These are phyloP conservation scores for Nannochloris sp. DNA, from an alignment of 139 green algal genomes.

Conservation along the genomic window DNA sequence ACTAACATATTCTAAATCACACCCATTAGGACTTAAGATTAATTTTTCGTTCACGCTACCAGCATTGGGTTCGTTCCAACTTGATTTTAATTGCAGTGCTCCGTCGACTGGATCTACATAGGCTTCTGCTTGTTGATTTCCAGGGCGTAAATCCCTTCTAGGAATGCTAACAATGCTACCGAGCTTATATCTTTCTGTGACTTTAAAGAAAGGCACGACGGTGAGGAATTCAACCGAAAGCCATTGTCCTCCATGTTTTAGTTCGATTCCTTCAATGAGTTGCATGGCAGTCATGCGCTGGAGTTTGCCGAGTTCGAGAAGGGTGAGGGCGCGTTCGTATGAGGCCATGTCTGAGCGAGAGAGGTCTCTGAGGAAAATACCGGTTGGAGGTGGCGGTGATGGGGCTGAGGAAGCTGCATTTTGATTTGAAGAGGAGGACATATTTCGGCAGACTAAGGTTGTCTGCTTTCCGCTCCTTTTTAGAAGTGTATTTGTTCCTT, in stretches of 20 bases:
- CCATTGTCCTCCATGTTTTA: background rate
- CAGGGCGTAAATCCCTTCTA: slow-evolving; percentile 12
- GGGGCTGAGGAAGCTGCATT: background rate
- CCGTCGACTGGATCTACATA: background rate
- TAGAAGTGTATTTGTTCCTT: too few relatives aligned
- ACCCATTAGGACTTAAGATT: background rate
- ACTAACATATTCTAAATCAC: slow-evolving; percentile 1
- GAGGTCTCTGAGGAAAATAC: slow-evolving; percentile 15
- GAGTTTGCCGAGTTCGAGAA: slow-evolving; percentile 20
- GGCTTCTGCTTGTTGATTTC: slow-evolving; percentile 4
- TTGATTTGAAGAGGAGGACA: too few relatives aligned
- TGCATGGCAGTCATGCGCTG: slow-evolving; percentile 30
- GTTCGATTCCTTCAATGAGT: slow-evolving; percentile 34
- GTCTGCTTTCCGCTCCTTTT: too few relatives aligned
- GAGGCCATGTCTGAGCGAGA: slow-evolving; percentile 9
- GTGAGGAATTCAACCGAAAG: slow-evolving; percentile 26
- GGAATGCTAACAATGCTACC: background rate
- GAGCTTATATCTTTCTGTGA: slow-evolving; percentile 6
- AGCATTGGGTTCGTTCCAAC: slow-evolving; percentile 15
- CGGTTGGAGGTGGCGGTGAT: background rate
- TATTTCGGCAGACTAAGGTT: too few relatives aligned
- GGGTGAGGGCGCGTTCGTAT: slow-evolving; percentile 14
- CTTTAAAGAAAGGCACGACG: slow-evolving; percentile 39
- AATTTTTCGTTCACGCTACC: slow-evolving; percentile 7
- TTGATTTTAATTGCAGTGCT: slow-evolving; percentile 1